Percentiles rank a stretch among this genome's conserved stretches.
Evolutionary conservation across 345 rosid genomes (phyloP).

Genomic region (Citrus australasica): DNA sequence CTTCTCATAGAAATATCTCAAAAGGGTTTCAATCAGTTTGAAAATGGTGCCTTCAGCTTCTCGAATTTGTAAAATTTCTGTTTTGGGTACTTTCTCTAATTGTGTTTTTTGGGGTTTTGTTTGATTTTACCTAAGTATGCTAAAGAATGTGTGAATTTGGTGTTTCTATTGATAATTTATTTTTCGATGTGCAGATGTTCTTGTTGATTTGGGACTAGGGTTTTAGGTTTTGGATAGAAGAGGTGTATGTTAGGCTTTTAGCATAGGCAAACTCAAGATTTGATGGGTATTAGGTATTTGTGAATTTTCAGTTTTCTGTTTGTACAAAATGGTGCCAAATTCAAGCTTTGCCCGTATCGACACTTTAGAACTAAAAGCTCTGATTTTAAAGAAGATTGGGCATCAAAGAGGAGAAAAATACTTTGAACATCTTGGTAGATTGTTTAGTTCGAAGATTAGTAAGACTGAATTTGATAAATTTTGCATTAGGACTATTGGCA

Average conservation of each 20-base stretch:
- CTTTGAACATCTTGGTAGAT: constrained; percentile 65
- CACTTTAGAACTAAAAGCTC: constrained; percentile 46
- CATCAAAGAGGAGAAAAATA: constrained; percentile 69
- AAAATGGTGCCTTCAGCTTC: background rate
- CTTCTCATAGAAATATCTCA: constrained; percentile 1
- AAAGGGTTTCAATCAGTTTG: background rate
- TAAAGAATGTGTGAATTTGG: background rate
- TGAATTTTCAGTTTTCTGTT: background rate
- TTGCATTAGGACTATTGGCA: constrained; percentile 59
- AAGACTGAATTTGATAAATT: constrained; percentile 68
- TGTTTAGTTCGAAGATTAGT: constrained; percentile 47
- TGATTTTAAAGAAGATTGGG: constrained; percentile 57
- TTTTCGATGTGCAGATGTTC: constrained; percentile 14
- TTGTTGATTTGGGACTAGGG: constrained; percentile 16
- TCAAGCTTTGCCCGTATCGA: constrained; percentile 31
- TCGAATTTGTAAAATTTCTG: background rate
- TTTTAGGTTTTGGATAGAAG: constrained; percentile 20
- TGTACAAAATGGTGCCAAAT: constrained; percentile 35
- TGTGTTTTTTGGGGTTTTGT: background rate
- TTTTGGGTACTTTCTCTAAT: background rate
- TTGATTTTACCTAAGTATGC: background rate
- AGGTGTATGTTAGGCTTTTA: constrained; percentile 5
- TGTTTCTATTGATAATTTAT: constrained; percentile 14
- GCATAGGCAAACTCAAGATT: constrained; percentile 19
- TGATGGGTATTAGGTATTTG: constrained; percentile 9